These are phyloP conservation scores for Gracilariopsis chorda DNA, from an alignment of 23 red algal genomes.

Conservation along the genomic window DNA sequence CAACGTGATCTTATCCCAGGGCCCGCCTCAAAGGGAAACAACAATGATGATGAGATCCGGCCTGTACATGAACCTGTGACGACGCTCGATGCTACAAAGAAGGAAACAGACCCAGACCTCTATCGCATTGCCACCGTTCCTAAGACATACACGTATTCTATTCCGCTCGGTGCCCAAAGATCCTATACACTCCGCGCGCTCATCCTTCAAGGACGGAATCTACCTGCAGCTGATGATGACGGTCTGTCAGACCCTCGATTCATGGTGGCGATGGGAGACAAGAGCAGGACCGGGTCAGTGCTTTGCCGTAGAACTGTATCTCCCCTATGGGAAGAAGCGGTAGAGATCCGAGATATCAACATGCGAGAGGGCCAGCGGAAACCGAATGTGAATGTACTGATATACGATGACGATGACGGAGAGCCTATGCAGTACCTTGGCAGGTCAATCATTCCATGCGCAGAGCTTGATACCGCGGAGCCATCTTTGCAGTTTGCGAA, in stretches of 20 bases:
- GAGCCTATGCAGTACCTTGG: constrained; percentile 71
- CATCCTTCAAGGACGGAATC: constrained; percentile 63
- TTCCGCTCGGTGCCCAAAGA: constrained; percentile 46
- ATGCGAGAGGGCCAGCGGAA: constrained; percentile 71
- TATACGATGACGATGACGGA: constrained; percentile 71
- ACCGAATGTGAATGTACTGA: constrained; percentile 81
- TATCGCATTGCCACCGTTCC: constrained; percentile 10
- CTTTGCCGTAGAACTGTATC: constrained; percentile 58
- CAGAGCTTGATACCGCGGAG: constrained; percentile 47
- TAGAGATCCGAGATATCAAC: constrained; percentile 55
- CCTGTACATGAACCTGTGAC: not conserved
- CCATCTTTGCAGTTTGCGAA: constrained; percentile 47
- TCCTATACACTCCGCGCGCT: constrained; percentile 70
- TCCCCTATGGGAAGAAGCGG: constrained; percentile 71
- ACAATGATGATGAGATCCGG: constrained; percentile 6
- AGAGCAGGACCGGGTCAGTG: constrained; percentile 8
- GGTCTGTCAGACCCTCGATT: constrained; percentile 83
- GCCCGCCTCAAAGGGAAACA: not conserved
- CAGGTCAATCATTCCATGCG: constrained; percentile 72
- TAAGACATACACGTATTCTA: constrained; percentile 52
- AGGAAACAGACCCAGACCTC: not conserved
- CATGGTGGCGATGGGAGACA: constrained; percentile 77
- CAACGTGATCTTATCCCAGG: not conserved
- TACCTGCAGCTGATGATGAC: constrained; percentile 78
- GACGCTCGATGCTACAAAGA: not conserved